These are phyloP conservation scores for Rubia tinctorum DNA, from an alignment of 305 asterid species.

Conservation along the genomic window DNA sequence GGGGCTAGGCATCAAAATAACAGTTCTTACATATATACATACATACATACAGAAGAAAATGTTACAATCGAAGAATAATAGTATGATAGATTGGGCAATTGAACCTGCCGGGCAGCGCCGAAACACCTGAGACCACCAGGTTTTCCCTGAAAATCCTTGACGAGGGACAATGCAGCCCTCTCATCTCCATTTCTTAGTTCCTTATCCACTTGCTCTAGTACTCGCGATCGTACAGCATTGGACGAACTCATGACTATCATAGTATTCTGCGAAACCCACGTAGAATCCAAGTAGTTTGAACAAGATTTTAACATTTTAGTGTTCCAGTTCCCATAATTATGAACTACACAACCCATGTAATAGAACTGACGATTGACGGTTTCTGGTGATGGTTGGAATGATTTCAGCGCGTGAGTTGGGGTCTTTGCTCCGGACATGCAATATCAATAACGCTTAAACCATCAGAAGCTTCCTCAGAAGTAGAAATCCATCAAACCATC, in stretches of 20 bases:
- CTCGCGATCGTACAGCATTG: constrained; percentile 18
- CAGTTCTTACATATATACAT: neutral
- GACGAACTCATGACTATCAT: constrained; percentile 21
- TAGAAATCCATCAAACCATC: neutral
- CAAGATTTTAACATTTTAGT: neutral
- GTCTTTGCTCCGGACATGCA: neutral
- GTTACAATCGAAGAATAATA: neutral
- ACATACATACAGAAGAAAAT: too few species aligned
- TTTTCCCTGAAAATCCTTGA: constrained; percentile 60
- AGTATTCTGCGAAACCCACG: constrained; percentile 16
- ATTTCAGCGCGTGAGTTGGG: neutral
- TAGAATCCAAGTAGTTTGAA: neutral
- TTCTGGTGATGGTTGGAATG: neutral
- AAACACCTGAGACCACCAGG: constrained; percentile 75
- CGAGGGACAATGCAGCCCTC: constrained; percentile 65
- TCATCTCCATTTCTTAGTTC: constrained; percentile 74
- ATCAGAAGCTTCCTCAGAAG: neutral
- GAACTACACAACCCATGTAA: constrained; percentile 19
- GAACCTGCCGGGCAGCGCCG: constrained; percentile 91
- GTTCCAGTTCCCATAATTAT: constrained; percentile 13
- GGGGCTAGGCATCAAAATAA: neutral
- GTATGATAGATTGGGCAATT: constrained; percentile 5
- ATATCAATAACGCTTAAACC: neutral
- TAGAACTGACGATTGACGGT: neutral
- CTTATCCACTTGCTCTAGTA: constrained; percentile 70